These are phyloP conservation scores for Candida tropicalis DNA, from an alignment of 1,139 yeast genomes.

Conservation along the genomic window DNA sequence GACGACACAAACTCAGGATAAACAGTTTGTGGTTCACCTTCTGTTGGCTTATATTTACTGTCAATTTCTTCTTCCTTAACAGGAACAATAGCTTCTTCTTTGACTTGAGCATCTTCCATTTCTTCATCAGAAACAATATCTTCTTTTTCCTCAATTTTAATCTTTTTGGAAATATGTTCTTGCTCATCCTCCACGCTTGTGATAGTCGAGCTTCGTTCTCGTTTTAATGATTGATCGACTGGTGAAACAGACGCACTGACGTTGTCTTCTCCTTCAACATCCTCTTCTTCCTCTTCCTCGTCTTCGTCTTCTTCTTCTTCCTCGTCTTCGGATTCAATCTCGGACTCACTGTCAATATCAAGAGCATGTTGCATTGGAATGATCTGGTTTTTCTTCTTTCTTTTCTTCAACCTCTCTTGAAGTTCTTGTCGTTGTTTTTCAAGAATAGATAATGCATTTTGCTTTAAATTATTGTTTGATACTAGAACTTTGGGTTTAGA, in stretches of 20 bases:
- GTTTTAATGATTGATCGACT: slow-evolving; percentile 28
- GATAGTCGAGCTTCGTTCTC: slow-evolving; percentile 33
- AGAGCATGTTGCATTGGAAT: slow-evolving; percentile 77
- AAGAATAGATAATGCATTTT: slow-evolving; percentile 32
- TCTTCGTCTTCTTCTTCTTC: slow-evolving; percentile 6
- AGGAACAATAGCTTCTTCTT: slow-evolving; percentile 6
- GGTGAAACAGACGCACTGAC: slow-evolving; percentile 46
- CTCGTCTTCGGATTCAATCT: slow-evolving; percentile 13
- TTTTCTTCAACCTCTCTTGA: slow-evolving; percentile 27
- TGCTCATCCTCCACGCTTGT: slow-evolving; percentile 36
- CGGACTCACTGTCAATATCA: slow-evolving; percentile 52
- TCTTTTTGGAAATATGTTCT: slow-evolving; percentile 18
- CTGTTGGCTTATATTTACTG: slow-evolving; percentile 47
- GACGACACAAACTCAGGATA: slow-evolving; percentile 43
- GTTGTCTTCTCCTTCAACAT: slow-evolving; percentile 46
- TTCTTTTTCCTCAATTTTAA: slow-evolving; percentile 9
- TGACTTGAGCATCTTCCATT: slow-evolving; percentile 18
- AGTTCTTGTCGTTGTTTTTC: slow-evolving; percentile 26
- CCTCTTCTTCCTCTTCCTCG: slow-evolving; percentile 39
- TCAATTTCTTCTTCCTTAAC: slow-evolving; percentile 25
- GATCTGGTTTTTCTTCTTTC: slow-evolving; percentile 29
- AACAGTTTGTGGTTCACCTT: slow-evolving; percentile 50
- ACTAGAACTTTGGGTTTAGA: slow-evolving; percentile 22
- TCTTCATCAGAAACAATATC: slow-evolving; percentile 30
- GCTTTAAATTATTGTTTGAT: slow-evolving; percentile 21